Percentiles rank a stretch among this genome's conserved stretches.
Conservation (phyloP, 1,139 yeast species). For the Kurtzmaniella quercitrusa region DNA sequence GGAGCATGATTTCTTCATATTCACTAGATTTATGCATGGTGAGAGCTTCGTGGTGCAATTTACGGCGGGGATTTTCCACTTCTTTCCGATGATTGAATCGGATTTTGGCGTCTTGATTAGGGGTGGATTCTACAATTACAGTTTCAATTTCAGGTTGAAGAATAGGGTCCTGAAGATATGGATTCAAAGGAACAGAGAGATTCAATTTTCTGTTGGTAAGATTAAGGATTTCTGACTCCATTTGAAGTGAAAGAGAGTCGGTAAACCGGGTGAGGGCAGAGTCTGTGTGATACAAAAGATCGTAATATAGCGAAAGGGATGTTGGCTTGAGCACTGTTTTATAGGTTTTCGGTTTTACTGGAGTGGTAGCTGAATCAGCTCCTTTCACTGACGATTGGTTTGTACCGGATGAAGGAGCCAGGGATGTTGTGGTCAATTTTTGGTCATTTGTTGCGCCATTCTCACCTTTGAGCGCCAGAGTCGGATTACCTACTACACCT, state of each 20-base stretch:
- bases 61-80: slow-evolving; percentile 38
- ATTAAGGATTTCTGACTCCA: slow-evolving; percentile 81
- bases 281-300: slow-evolving; percentile 80
- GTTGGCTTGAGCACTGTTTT: slow-evolving; percentile 78
- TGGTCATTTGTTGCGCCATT: not conserved
- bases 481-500: not conserved
- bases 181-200: slow-evolving; percentile 68
- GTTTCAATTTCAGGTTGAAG: slow-evolving; percentile 43
- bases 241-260: slow-evolving; percentile 68
- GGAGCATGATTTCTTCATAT: slow-evolving; percentile 83
- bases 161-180: slow-evolving; percentile 47
- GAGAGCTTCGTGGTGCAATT: slow-evolving; percentile 43
- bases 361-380: not conserved
- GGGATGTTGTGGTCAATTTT: not conserved
- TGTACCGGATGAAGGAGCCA: slow-evolving; percentile 7
- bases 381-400: not conserved
- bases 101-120: slow-evolving; percentile 20
- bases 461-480: not conserved
- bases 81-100: slow-evolving; percentile 44
- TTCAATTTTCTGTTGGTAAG: slow-evolving; percentile 75
- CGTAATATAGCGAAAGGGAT: slow-evolving; percentile 77
- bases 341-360: slow-evolving; percentile 59
- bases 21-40: slow-evolving; percentile 72
- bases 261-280: slow-evolving; percentile 68
- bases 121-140: slow-evolving; percentile 40